These are phyloP conservation scores for Tulasnella sp. DNA, from an alignment of 768 basidiomycete species.

Conservation along the genomic window DNA sequence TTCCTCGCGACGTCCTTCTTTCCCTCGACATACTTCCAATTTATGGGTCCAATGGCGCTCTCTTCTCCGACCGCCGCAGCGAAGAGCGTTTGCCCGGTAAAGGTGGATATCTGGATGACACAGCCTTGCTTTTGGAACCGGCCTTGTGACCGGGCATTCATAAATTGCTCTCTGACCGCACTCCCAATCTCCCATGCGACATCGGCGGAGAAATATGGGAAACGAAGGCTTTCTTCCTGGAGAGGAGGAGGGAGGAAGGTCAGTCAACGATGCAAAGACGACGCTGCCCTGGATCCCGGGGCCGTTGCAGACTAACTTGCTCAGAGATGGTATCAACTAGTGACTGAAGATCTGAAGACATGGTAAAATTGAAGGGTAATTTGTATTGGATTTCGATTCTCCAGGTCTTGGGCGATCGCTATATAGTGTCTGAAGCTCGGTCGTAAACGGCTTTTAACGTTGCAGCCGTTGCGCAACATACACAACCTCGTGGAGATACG, in stretches of 20 bases:
- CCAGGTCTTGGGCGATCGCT: background rate
- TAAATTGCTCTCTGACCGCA: slow-evolving; percentile 23
- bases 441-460: background rate
- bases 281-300: background rate
- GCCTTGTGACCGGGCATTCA: slow-evolving; percentile 17
- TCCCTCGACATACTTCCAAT: slow-evolving; percentile 29
- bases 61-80: slow-evolving; percentile 23
- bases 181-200: slow-evolving; percentile 28
- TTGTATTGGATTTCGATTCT: background rate
- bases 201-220: slow-evolving; percentile 24
- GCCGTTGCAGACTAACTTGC: background rate
- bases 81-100: slow-evolving; percentile 29
- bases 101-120: slow-evolving; percentile 28
- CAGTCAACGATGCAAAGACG: background rate
- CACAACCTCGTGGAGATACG: background rate
- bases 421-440: background rate
- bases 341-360: slow-evolving; percentile 9
- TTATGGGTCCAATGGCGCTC: slow-evolving; percentile 26
- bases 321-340: slow-evolving; percentile 6
- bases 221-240: slow-evolving; percentile 28
- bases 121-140: slow-evolving; percentile 25
- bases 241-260: background rate
- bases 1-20: slow-evolving; percentile 30
- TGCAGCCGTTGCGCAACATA: background rate
- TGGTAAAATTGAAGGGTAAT: background rate